Evolutionary conservation across 371 early-diverging fungal species (phyloP), one percentile per base, ranked within the genome.

Genomic region (Apophysomyces ossiformis): DNA sequence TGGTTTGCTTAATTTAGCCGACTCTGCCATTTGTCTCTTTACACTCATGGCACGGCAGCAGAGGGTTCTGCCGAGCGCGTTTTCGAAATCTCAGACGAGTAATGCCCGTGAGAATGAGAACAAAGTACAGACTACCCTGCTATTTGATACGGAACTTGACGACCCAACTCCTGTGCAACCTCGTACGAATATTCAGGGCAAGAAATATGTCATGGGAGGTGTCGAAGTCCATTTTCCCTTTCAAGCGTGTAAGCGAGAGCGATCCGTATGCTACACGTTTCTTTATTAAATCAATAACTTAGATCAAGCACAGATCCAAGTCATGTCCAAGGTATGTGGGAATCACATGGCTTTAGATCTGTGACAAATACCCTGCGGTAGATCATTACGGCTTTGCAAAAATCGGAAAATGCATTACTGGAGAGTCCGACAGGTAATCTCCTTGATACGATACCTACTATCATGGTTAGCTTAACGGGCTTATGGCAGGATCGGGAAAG

Each of bases 371-470:
- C 44, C n/a, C 37, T 37, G 32, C 36, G 13, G 7, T 62, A 87
- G 87, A 85, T 85, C 37, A 75, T 87, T 4, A 72, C 78, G 45
- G 80, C 86, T 5, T 57, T 87, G 7, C 83, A 83, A 50, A 68
- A 66, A 5, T 45, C 70, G 7, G 74, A 87, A 63, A 83, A 87
- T 68, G 86, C 87, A 3, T 47, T 87, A 12, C 61, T 87, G 7
- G 87, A 87, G 43, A 87, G 87, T 54, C 87, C 87, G 8, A 87
- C 87, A 43, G 87, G 87, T 83, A 74, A 26, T 26, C 2, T 26
- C 32, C 32, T 2, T 26, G 64, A 15, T 37, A 35, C n/a, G 8
- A 32, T 26, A 9, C 16, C 57, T 32, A 47, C 6, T 18, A 4
- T 43, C 5, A 32, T 41, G 1, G 15, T 61, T 41, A 36, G 41